Evolutionary conservation across 2,329 filamentous ascomycete species (phyloP).

Genomic region (Microsporum canis): DNA sequence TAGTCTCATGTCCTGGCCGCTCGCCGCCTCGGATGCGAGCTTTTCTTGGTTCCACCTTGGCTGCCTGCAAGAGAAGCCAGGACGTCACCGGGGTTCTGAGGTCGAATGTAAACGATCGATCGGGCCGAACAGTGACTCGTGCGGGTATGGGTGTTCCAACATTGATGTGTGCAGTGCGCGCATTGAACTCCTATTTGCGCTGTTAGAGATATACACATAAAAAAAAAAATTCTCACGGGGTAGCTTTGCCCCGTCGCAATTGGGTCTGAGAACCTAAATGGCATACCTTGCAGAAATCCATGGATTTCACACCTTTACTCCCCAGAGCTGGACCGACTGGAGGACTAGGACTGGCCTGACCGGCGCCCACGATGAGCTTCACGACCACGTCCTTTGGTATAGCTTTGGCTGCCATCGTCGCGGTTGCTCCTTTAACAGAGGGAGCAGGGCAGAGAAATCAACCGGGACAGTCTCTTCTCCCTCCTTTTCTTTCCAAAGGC

Average conservation of each 20-base stretch:
- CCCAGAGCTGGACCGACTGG: slow-evolving; percentile 93
- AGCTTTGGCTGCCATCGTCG: slow-evolving; percentile 30
- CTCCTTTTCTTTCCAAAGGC: not conserved
- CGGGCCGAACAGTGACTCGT: slow-evolving; percentile 80
- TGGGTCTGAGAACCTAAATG: slow-evolving; percentile 5
- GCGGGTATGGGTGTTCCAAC: slow-evolving; percentile 79
- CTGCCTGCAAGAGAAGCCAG: slow-evolving; percentile 74
- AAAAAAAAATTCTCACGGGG: not conserved
- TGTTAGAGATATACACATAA: not conserved
- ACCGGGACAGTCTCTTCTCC: not conserved
- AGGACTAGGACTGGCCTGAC: slow-evolving; percentile 86
- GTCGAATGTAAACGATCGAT: slow-evolving; percentile 88
- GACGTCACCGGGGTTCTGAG: slow-evolving; percentile 90
- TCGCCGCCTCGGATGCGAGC: slow-evolving; percentile 63
- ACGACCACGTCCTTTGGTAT: slow-evolving; percentile 61
- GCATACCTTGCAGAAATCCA: slow-evolving; percentile 95
- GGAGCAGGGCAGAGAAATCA: not conserved
- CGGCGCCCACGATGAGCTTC: slow-evolving; percentile 94
- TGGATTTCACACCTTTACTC: slow-evolving; percentile 96
- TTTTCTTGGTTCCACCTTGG: slow-evolving; percentile 59
- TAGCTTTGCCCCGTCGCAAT: not conserved
- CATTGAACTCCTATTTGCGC: slow-evolving; percentile 76
- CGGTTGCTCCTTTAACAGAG: not conserved
- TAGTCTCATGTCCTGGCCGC: slow-evolving; percentile 61
- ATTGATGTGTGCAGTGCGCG: slow-evolving; percentile 72